A percentile compares a stretch with the other conserved stretches of the same genome.
These are phyloP conservation scores for Chenopodium suecicum DNA, from an alignment of 148 eudicot species.

Conservation along the genomic window DNA sequence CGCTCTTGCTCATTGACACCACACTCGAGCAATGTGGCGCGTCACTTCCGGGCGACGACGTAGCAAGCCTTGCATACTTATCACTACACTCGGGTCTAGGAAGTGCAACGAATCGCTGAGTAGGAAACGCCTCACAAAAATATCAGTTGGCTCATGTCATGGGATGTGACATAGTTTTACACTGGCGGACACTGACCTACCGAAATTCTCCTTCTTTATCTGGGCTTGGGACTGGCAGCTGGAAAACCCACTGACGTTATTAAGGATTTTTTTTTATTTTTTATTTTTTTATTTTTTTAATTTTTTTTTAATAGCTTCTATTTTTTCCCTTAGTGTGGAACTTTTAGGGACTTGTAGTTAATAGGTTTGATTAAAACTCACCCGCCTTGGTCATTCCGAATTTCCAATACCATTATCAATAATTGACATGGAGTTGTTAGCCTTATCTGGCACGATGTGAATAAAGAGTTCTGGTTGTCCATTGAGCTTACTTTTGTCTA, in stretches of 20 bases:
- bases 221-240: no score
- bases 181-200: no score
- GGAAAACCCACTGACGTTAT: no score
- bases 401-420: slow-evolving; percentile 80
- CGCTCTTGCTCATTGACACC: background rate
- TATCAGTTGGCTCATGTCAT: no score
- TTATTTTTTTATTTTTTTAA: no score
- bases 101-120: background rate
- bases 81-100: background rate
- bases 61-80: background rate
- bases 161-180: no score
- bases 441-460: slow-evolving; percentile 66
- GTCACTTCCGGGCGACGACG: background rate
- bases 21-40: background rate
- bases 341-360: no score
- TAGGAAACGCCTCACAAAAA: background rate
- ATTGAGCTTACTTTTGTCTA: slow-evolving; percentile 69
- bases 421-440: slow-evolving; percentile 56
- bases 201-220: no score
- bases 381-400: slow-evolving; percentile 83
- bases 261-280: no score
- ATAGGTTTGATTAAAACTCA: slow-evolving; percentile 21
- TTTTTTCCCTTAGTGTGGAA: no score
- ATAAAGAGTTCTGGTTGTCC: slow-evolving; percentile 68
- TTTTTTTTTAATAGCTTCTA: no score